These are phyloP conservation scores for Fraxinus sp. DNA, from an alignment of 305 asterid genomes.

Conservation along the genomic window DNA sequence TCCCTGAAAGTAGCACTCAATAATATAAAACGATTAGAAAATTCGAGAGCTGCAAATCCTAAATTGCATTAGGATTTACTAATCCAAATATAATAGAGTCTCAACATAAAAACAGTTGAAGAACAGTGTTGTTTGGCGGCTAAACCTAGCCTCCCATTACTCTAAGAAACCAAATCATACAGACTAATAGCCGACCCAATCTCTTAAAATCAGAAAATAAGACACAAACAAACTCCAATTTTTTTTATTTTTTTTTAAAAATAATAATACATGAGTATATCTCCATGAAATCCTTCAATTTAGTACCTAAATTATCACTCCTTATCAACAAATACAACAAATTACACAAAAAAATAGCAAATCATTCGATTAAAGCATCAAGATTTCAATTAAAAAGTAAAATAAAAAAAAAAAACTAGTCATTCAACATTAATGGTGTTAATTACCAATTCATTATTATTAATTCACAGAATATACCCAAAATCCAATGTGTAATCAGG, in stretches of 20 bases:
- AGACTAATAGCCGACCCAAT: neutral
- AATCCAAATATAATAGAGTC: neutral
- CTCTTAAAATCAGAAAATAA: neutral
- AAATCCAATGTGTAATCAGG: slow-evolving; percentile 15
- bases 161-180: slow-evolving; percentile 16
- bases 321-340: neutral
- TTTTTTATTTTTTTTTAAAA: neutral
- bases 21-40: neutral
- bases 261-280: neutral
- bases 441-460: slow-evolving; percentile 8
- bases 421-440: slow-evolving; percentile 1
- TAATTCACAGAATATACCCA: slow-evolving; percentile 20
- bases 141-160: slow-evolving; percentile 27
- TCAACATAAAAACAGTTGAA: neutral
- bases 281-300: slow-evolving; percentile 10
- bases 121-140: neutral
- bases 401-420: neutral
- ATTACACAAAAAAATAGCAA: neutral
- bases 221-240: neutral
- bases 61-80: neutral
- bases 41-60: slow-evolving; percentile 1
- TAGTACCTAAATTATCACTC: slow-evolving; percentile 30
- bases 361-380: slow-evolving; percentile 14
- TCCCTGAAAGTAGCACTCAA: neutral
- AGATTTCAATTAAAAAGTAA: slow-evolving; percentile 7